Evolutionary conservation across 441 rosid genomes (phyloP).

Genomic region (Melastoma candidum): DNA sequence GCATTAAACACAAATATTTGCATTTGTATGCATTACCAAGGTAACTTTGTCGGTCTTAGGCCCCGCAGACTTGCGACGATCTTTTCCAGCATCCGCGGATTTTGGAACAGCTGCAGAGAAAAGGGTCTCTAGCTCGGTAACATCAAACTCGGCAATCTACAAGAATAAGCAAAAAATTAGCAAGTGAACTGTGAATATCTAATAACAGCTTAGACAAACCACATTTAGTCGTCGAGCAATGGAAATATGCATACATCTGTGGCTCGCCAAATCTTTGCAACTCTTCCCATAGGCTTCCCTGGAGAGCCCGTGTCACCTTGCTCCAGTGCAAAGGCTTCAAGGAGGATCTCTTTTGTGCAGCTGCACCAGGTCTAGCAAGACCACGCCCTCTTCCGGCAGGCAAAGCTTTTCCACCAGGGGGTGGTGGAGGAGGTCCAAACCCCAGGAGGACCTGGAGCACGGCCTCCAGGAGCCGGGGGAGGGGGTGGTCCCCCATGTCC

Average conservation of each 20-base stretch:
- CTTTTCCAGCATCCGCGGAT: conserved; percentile 54
- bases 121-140: conserved; percentile 84
- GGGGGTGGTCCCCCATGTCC: conserved; percentile 35
- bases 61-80: conserved; percentile 63
- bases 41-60: conserved; percentile 79
- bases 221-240: no score
- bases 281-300: conserved; percentile 99
- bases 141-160: conserved; percentile 62
- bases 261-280: conserved; percentile 80
- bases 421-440: conserved; percentile 62
- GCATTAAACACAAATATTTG: no score
- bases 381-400: conserved; percentile 77
- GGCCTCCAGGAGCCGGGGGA: conserved; percentile 45
- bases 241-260: conserved; percentile 42
- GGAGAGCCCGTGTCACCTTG: conserved; percentile 90
- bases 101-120: conserved; percentile 77
- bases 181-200: no score
- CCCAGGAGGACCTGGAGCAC: conserved; percentile 49
- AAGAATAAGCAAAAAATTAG: no score
- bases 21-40: conserved; percentile 40
- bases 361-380: conserved; percentile 31
- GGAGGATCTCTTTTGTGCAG: conserved; percentile 57
- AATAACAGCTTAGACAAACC: no score
- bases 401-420: conserved; percentile 26
- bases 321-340: conserved; percentile 98